Percentiles rank a stretch among this genome's conserved stretches.
These are phyloP conservation scores for Suillus sp. DNA, from an alignment of 768 basidiomycete species.

Conservation along the genomic window DNA sequence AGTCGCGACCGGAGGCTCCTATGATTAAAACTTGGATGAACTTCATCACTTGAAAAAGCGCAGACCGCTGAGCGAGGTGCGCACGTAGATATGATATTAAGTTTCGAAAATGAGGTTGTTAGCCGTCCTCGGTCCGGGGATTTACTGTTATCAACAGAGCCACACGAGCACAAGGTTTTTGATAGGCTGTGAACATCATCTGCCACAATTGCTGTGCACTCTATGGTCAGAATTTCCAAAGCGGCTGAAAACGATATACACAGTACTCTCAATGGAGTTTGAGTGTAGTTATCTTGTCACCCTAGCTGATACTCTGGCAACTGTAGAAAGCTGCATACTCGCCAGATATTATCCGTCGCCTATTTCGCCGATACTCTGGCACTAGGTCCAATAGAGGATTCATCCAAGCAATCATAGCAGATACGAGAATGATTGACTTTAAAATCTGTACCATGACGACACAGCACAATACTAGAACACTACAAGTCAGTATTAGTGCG, in stretches of 20 bases:
- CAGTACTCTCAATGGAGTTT: not conserved
- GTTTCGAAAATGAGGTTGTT: not conserved
- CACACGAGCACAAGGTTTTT: not conserved
- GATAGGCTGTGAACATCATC: not conserved
- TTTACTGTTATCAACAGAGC: not conserved
- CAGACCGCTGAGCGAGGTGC: not conserved
- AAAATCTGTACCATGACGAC: not conserved
- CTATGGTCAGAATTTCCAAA: not conserved
- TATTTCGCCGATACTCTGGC: not conserved
- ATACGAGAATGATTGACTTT: not conserved
- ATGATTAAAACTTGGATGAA: not conserved
- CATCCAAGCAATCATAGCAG: not conserved
- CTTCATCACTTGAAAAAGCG: not conserved
- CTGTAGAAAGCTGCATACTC: not conserved
- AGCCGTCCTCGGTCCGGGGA: not conserved
- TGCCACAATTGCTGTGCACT: not conserved
- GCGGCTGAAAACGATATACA: not conserved
- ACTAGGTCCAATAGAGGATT: not conserved
- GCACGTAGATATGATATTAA: not conserved
- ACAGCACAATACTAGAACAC: not conserved
- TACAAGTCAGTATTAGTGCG: not conserved
- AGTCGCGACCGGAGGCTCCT: not conserved
- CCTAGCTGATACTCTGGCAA: not conserved
- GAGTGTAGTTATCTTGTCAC: not conserved
- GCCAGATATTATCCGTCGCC: not conserved